A percentile compares a stretch with the other conserved stretches of the same genome.
phyloP scores from a whole-genome alignment of 345 rosid species.

The Angophora floribunda region DNA sequence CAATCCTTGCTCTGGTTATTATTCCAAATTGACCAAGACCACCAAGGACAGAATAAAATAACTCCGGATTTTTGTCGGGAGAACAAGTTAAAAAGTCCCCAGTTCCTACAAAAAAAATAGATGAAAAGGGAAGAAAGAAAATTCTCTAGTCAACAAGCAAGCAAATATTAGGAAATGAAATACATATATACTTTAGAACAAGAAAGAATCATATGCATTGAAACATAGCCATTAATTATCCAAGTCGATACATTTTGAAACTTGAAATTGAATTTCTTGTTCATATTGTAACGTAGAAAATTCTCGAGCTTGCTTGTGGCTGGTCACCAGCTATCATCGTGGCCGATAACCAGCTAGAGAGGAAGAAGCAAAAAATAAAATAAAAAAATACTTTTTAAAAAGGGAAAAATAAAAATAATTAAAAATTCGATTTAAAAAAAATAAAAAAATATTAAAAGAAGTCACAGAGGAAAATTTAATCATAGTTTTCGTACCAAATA shows the following conservation, averaged over 20 bases:
- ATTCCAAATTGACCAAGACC: constrained; percentile 6
- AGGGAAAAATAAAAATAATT: too few species aligned
- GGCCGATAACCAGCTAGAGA: too few species aligned
- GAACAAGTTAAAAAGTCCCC: neutral
- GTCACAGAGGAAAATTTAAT: too few species aligned
- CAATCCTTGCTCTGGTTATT: constrained; percentile 1
- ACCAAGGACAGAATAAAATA: neutral
- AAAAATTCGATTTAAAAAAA: too few species aligned
- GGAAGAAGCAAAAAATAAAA: too few species aligned
- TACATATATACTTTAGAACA: neutral
- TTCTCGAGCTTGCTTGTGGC: too few species aligned
- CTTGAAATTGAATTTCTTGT: neutral
- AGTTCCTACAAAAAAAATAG: neutral
- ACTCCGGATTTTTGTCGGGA: neutral
- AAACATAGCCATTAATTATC: neutral
- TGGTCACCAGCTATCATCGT: too few species aligned
- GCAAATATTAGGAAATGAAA: neutral
- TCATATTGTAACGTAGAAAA: neutral
- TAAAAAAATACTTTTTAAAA: too few species aligned
- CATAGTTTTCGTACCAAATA: too few species aligned
- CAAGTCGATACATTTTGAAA: neutral
- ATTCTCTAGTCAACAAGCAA: neutral
- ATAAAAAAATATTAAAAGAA: too few species aligned
- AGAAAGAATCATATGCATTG: neutral
- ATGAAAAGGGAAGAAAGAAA: neutral